phyloP scores from a whole-genome alignment of 2,329 filamentous ascomycete genomes.

The Paecilomyces dactylethromorphus region DNA sequence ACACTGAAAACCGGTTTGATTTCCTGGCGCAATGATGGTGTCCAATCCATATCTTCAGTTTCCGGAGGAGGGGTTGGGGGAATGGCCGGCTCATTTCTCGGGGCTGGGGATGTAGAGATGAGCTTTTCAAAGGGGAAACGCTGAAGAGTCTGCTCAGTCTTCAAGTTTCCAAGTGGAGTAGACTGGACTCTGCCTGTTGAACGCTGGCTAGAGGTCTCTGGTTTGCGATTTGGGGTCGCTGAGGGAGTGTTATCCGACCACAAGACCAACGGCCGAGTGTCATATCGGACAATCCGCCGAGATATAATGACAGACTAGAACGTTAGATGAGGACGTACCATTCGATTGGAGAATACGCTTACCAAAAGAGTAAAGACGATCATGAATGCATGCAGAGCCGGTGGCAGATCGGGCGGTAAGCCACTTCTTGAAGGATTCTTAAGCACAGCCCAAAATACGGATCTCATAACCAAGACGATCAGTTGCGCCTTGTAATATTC shows the following conservation, averaged over 20 bases:
- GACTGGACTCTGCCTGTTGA: slow-evolving; percentile 10
- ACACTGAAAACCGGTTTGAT: slow-evolving; percentile 25
- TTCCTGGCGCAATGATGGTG: slow-evolving; percentile 35
- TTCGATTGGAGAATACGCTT: slow-evolving; percentile 8
- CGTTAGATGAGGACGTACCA: background rate
- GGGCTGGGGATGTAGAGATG: slow-evolving; percentile 18
- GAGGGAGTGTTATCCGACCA: slow-evolving; percentile 34
- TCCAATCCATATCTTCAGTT: slow-evolving; percentile 45
- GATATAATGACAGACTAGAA: slow-evolving; percentile 31
- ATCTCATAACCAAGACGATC: slow-evolving; percentile 38
- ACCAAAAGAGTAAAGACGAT: slow-evolving; percentile 33
- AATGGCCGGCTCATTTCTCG: slow-evolving; percentile 16
- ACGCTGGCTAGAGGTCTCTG: slow-evolving; percentile 9
- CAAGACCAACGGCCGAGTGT: slow-evolving; percentile 34
- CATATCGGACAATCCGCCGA: slow-evolving; percentile 30
- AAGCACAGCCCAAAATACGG: slow-evolving; percentile 37
- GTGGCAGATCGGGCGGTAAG: slow-evolving; percentile 20
- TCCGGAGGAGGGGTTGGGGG: slow-evolving; percentile 33
- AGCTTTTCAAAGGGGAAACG: slow-evolving; percentile 38
- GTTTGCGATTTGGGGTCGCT: slow-evolving; percentile 15
- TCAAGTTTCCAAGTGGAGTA: slow-evolving; percentile 10
- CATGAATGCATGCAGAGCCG: slow-evolving; percentile 35
- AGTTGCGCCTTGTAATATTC: slow-evolving; percentile 43
- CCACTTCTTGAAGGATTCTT: slow-evolving; percentile 30
- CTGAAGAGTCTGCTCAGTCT: slow-evolving; percentile 10